These are phyloP conservation scores for Suillus ampliporus DNA, from an alignment of 768 basidiomycete species.

Conservation along the genomic window DNA sequence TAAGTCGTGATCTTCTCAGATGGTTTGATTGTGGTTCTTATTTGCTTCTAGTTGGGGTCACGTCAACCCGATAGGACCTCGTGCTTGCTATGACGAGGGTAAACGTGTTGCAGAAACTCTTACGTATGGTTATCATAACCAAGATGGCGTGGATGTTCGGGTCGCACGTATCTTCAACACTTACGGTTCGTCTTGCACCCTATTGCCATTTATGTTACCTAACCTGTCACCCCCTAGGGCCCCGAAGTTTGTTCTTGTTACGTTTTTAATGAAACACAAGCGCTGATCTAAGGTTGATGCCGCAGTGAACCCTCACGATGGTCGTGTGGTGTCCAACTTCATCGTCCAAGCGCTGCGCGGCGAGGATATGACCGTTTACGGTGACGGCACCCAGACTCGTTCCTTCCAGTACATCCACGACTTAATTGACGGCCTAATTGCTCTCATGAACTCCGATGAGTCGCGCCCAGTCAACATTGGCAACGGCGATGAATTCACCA, in stretches of 20 bases:
- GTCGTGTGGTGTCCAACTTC: slow-evolving; percentile 98
- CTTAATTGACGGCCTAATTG: slow-evolving; percentile 90
- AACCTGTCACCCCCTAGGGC: slow-evolving; percentile 38
- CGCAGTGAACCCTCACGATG: slow-evolving; percentile 93
- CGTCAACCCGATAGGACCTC: slow-evolving; percentile 97
- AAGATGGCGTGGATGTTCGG: slow-evolving; percentile 94
- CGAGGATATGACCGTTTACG: slow-evolving; percentile 96
- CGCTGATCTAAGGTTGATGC: slow-evolving; percentile 10
- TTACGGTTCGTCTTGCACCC: slow-evolving; percentile 55
- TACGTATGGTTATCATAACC: slow-evolving; percentile 94
- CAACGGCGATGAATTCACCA: slow-evolving; percentile 94
- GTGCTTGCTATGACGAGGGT: slow-evolving; percentile 99
- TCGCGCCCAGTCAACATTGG: slow-evolving; percentile 97
- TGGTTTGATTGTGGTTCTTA: slow-evolving; percentile 22
- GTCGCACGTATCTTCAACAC: slow-evolving; percentile 99
- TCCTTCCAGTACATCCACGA: slow-evolving; percentile 99
- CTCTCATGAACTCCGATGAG: slow-evolving; percentile 94
- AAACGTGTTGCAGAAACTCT: slow-evolving; percentile 99
- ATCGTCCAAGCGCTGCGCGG: slow-evolving; percentile 96
- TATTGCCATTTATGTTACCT: not conserved
- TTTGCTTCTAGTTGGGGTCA: slow-evolving; percentile 80
- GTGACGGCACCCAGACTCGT: slow-evolving; percentile 91
- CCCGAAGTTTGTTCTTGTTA: slow-evolving; percentile 58
- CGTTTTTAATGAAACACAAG: slow-evolving; percentile 10
- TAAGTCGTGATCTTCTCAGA: slow-evolving; percentile 47